Evolutionary conservation across 495 filamentous ascomycete genomes (phyloP).

Genomic region (Bathelium albidoporum): DNA sequence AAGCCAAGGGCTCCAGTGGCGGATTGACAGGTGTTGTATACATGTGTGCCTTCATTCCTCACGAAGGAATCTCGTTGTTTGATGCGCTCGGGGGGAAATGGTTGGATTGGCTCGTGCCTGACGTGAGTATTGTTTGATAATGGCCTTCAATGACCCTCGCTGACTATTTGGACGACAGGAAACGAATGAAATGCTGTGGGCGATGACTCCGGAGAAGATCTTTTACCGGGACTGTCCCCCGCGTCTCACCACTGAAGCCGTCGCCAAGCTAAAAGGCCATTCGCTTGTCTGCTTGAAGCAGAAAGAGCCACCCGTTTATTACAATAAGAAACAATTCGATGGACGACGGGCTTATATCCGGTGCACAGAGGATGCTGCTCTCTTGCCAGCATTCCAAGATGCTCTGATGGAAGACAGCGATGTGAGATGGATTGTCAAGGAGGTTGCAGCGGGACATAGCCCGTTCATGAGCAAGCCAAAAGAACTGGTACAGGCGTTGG

Average conservation of each 20-base stretch:
- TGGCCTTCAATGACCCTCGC: background rate
- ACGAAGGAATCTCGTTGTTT: background rate
- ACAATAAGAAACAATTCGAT: conserved; percentile 9
- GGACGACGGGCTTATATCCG: conserved; percentile 16
- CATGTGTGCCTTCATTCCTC: conserved; percentile 3
- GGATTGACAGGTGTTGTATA: conserved; percentile 1
- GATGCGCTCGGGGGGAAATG: background rate
- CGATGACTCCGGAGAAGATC: conserved; percentile 8
- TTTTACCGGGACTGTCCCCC: conserved; percentile 16
- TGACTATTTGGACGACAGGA: background rate
- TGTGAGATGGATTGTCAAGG: conserved; percentile 13
- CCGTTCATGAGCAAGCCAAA: conserved; percentile 17
- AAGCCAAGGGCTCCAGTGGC: background rate
- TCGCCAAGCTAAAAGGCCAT: conserved; percentile 12
- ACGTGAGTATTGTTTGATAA: background rate
- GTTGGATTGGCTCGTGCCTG: conserved; percentile 1
- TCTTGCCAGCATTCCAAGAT: conserved; percentile 11
- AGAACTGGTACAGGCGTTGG: background rate
- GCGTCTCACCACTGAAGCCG: conserved; percentile 6
- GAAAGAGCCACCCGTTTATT: conserved; percentile 10
- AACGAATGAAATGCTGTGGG: conserved; percentile 10
- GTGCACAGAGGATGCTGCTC: conserved; percentile 9
- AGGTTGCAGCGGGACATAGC: conserved; percentile 13
- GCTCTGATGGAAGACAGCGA: conserved; percentile 13
- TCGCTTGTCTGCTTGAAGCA: conserved; percentile 10